Percentiles rank a stretch among this genome's conserved stretches.
These are phyloP conservation scores for Mycena metata DNA, from an alignment of 768 basidiomycete genomes.

Conservation along the genomic window DNA sequence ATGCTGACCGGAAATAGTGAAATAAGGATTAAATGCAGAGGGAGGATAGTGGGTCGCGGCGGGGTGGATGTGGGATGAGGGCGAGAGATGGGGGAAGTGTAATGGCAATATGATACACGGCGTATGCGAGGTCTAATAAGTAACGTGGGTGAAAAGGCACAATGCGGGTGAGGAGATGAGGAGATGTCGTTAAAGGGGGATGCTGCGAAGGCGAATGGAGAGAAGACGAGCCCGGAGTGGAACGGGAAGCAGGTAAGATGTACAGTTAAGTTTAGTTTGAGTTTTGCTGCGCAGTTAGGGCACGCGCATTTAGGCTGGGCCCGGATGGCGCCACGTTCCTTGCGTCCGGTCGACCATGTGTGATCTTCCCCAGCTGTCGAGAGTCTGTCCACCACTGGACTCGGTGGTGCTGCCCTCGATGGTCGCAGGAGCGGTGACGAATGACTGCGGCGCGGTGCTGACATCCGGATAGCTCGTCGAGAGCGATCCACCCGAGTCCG, in stretches of 20 bases:
- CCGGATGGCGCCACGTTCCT: conserved; percentile 37
- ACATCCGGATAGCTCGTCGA: conserved; percentile 68
- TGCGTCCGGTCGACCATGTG: conserved; percentile 58
- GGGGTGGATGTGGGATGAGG: conserved; percentile 25
- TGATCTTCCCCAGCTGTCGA: conserved; percentile 62
- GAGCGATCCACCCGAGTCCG: conserved; percentile 35
- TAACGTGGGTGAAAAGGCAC: conserved; percentile 41
- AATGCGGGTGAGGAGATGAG: conserved; percentile 6
- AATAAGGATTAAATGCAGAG: conserved; percentile 34
- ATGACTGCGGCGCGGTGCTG: conserved; percentile 78
- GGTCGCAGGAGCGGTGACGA: conserved; percentile 76
- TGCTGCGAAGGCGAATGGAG: conserved; percentile 17
- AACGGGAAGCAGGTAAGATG: conserved; percentile 23
- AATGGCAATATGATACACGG: conserved; percentile 37
- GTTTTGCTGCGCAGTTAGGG: not conserved
- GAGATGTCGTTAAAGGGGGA: not conserved
- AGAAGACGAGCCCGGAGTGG: conserved; percentile 4
- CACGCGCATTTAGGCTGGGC: conserved; percentile 28
- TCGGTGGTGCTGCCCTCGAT: conserved; percentile 67
- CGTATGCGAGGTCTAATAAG: conserved; percentile 49
- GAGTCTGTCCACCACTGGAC: conserved; percentile 53
- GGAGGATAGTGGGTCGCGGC: conserved; percentile 21
- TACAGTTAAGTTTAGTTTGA: conserved; percentile 26
- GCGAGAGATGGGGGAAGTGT: not conserved
- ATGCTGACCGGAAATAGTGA: conserved; percentile 23